Base-by-base conservation (phyloP, 2,329 filamentous ascomycete genomes). In the Leptographium lundbergii region DNA sequence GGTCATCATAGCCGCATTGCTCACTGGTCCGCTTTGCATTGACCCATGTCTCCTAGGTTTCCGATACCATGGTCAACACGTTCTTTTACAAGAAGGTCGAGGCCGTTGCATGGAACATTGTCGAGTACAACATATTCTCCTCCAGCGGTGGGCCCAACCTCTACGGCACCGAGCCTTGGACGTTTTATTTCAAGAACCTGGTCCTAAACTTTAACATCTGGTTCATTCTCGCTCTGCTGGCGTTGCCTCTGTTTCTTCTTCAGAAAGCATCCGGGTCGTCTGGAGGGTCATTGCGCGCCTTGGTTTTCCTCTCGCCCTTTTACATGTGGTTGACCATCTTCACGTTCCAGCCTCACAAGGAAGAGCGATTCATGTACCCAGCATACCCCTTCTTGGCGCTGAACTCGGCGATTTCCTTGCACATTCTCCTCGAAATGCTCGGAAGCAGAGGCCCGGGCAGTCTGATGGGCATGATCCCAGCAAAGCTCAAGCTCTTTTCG, bases 311-410 rank as follows among this genome's bases (percentile, higher is more conserved):
- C 58, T 74, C 82, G 0, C 94, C 94, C 0, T 95, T 97, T 72
- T 99, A 97, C 70, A 79, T 96, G 68, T 99, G 94, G 94, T 80
- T 99, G 32, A 81, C 74, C 4, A 94, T 97, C 62, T 97, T 99
- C 74, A 92, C 89, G 0, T 70, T 87, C 10, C 94, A 99, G 69
- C 89, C 94, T 19, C 94, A 99, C 74, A 99, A 99, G 68, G 94
- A 99, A 70, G 94, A 99, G 73, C 81, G 94, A 7, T 99, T 99
- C 75, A 97, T 99, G 91, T 99, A 96, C 67, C 94, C 94, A 0
- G 88, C 84, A 2, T 99, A 99, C 67, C 94, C 94, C 1, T 90
- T 92, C 63, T 77, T 99, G 45, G 87, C 88, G 0, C 77, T 99
- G 42, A 96, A 96, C 67, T 91, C 91, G 3, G 88, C 92, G 10